Evolutionary conservation across 192 early-diverging fungal species (phyloP), one percentile per base, ranked within the genome.

Genomic region (Coemansia sp.): DNA sequence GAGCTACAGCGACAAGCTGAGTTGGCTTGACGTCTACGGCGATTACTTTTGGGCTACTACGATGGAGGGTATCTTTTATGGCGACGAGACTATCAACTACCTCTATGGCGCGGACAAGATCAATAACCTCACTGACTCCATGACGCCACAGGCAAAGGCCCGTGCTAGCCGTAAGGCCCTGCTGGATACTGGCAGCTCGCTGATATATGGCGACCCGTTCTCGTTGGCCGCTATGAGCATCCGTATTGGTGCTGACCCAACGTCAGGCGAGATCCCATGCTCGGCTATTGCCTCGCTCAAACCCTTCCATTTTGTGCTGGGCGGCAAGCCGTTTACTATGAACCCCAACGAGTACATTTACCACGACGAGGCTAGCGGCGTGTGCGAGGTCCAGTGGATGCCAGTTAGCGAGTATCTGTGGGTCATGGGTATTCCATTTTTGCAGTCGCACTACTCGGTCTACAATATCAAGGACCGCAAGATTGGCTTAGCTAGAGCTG

Each of bases 21-120:
- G 65, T 0, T 89, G 85, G 67, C 59, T 88, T 42, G 76, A 80
- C 7, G 73, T 87, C 9, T 88, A 85, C 11, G 75, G 77, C 9
- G 46, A 85, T 50, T 78, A 79, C 31, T 90, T 88, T 68, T 90
- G 90, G 89, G 73, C 80, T 15, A 71, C 80, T 1, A 77, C 71
- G 0, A 76, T 85, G 74, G 74, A 85, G 64, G 80, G 74, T 19
- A 80, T 84, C 15, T 79, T 74, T 11, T 79, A 79, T 53, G 77
- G 82, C 45, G 70, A 79, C 44, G 80, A 82, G 75, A 67, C 80
- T 4, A 55, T 39, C 34, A 82, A 82, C 75, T 77, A 77, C 19
- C 66, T 82, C 39, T 82, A 77, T 51, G 75, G 75, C 48, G 80
- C 80, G 2, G 82, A 84, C 69, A 70, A 70, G 48, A 55, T 78